Conservation (phyloP, 345 rosid genomes). For the Cochlearia excelsa region DNA sequence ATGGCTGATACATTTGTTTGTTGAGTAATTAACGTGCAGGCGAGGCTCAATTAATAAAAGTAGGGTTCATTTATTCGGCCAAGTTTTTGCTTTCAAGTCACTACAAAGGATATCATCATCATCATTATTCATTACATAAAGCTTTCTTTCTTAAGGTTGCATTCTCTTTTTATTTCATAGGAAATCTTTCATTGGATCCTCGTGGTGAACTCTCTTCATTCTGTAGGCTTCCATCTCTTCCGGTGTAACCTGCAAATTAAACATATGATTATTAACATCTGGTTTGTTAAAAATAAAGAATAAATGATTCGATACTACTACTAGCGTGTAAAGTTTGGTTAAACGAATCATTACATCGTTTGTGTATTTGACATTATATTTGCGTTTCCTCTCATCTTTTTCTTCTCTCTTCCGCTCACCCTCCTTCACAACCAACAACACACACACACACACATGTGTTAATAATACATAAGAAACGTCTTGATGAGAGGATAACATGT, state of each 20-base stretch:
- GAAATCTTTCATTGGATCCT: conserved; percentile 57
- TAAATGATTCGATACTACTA: not conserved
- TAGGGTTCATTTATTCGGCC: too few relatives aligned
- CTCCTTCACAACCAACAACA: conserved; percentile 39
- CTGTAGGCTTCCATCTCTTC: conserved; percentile 86
- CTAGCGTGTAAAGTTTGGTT: not conserved
- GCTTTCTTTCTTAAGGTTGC: not conserved
- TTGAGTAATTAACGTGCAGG: too few relatives aligned
- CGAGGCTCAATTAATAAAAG: too few relatives aligned
- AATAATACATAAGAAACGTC: not conserved
- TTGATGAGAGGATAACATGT: not conserved
- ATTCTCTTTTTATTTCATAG: not conserved
- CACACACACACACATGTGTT: not conserved
- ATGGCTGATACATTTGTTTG: too few relatives aligned
- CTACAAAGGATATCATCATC: too few relatives aligned
- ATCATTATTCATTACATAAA: too few relatives aligned
- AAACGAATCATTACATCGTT: conserved; percentile 45
- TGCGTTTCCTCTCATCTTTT: conserved; percentile 64
- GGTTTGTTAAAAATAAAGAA: not conserved
- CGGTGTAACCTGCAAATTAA: conserved; percentile 46
- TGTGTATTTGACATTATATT: conserved; percentile 51
- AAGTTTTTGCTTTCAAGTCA: too few relatives aligned
- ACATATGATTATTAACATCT: not conserved
- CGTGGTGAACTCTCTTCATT: conserved; percentile 68
- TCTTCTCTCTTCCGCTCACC: conserved; percentile 53